Evolutionary conservation across 2,329 filamentous ascomycete species (phyloP), one percentile per base, ranked within the genome.

Genomic region (Cylindrodendrum hubeiense): DNA sequence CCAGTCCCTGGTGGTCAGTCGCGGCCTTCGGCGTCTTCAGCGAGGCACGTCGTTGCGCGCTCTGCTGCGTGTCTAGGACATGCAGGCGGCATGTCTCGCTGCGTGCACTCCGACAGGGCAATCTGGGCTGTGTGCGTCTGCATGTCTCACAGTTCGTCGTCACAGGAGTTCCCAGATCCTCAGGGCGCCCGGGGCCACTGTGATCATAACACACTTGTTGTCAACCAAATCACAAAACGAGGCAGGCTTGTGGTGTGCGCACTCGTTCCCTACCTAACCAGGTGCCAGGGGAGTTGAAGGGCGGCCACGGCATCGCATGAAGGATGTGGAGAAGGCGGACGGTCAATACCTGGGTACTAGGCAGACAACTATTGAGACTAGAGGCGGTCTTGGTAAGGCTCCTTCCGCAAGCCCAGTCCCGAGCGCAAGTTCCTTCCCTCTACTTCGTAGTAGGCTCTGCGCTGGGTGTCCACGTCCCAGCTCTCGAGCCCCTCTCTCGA

Each of bases 51-150:
- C 61, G 49, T 59, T 46, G 39, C 71, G 68, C 60, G 53, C 62
- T 53, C 49, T 67, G 67, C 71, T 77, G 74, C 70, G 75, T 77
- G 78, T 80, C 79, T 71, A 1, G 67, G 76, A 78, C 75, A 76
- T 77, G 71, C 75, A 73, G 70, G 65, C 68, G 70, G 68, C 71
- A 76, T 81, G 79, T 82, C 79, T 81, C 72, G 77, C 72, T 77
- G 67, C 54, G 55, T 67, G 52, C 63, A 65, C 74, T 78, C 78
- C 75, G 74, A 80, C 71, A 79, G 79, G 78, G 49, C 75, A 66
- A 78, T 78, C 72, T 75, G 60, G 46, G 44, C 50, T 66, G 65
- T 60, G 61, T 71, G 72, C 72, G 67, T 73, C 66, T 71, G 60
- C 63, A 69, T 73, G 72, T 75, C 75, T 74, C 68, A 65, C 62